These are phyloP conservation scores for Kwoniella europaea DNA, from an alignment of 768 basidiomycete species.

Conservation along the genomic window DNA sequence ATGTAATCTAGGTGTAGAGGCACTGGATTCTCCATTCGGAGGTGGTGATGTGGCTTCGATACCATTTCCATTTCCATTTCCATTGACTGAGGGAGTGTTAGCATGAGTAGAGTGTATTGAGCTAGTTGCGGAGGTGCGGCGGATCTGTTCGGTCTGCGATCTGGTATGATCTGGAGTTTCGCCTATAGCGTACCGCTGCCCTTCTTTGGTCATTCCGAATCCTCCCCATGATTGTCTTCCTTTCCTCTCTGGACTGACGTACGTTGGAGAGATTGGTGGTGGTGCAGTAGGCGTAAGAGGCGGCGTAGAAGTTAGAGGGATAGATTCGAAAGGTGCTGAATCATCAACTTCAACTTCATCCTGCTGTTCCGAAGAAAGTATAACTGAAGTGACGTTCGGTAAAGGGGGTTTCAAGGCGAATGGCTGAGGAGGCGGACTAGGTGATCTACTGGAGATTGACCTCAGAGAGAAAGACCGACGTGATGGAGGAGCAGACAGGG, in stretches of 20 bases:
- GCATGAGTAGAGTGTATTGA: background rate
- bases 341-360: conserved; percentile 13
- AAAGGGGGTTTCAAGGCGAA: conserved; percentile 23
- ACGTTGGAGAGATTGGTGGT: conserved; percentile 17
- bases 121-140: conserved; percentile 13
- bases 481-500: conserved; percentile 15
- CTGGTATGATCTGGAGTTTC: conserved; percentile 11
- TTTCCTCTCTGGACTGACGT: conserved; percentile 14
- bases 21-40: background rate
- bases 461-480: conserved; percentile 1
- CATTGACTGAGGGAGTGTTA: background rate
- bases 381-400: conserved; percentile 22
- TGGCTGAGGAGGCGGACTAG: conserved; percentile 25
- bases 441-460: conserved; percentile 11
- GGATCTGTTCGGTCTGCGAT: conserved; percentile 11
- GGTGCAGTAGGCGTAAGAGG: conserved; percentile 21
- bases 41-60: background rate
- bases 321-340: conserved; percentile 35
- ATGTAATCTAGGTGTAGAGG: conserved; percentile 31
- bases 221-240: conserved; percentile 27
- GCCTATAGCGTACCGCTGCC: conserved; percentile 16
- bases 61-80: background rate
- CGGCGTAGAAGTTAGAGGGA: conserved; percentile 28
- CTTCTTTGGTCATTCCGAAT: conserved; percentile 28
- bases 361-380: background rate